Conservation (phyloP, 169 alveolate genomes). For the Plasmodium vivax region DNA sequence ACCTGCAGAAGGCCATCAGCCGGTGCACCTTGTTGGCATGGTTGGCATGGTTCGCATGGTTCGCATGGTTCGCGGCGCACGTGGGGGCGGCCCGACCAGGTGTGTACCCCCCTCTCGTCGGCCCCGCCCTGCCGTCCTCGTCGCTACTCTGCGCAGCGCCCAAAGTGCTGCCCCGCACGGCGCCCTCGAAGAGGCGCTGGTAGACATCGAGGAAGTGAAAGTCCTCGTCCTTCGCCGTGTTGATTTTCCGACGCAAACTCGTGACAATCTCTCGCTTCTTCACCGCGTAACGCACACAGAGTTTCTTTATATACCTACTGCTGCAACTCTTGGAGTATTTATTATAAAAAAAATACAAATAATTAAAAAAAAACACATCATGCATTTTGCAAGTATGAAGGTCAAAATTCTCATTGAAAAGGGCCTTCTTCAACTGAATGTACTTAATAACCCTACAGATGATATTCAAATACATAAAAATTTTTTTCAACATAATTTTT, state of each 20-base stretch:
- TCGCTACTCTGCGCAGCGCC: neutral
- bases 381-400: conserved; percentile 71
- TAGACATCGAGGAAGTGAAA: conserved; percentile 40
- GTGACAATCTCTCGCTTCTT: conserved; percentile 10
- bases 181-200: conserved; percentile 15
- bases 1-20: conserved; percentile 31
- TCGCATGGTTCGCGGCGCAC: neutral
- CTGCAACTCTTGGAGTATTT: conserved; percentile 56
- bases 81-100: neutral
- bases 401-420: conserved; percentile 50
- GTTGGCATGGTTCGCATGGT: neutral
- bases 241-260: neutral
- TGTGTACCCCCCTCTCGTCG: neutral
- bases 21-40: neutral
- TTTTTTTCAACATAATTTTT: conserved; percentile 41
- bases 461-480: conserved; percentile 66
- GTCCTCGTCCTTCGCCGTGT: conserved; percentile 11
- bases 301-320: conserved; percentile 24
- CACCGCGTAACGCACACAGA: conserved; percentile 8
- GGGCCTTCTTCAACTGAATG: conserved; percentile 39
- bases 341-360: conserved; percentile 56
- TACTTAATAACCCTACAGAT: conserved; percentile 25
- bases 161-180: conserved; percentile 2
- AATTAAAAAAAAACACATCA: conserved; percentile 64
- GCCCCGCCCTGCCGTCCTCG: neutral